Conservation (phyloP, 78 protist genomes). For the Speleostelium caveatum region DNA sequence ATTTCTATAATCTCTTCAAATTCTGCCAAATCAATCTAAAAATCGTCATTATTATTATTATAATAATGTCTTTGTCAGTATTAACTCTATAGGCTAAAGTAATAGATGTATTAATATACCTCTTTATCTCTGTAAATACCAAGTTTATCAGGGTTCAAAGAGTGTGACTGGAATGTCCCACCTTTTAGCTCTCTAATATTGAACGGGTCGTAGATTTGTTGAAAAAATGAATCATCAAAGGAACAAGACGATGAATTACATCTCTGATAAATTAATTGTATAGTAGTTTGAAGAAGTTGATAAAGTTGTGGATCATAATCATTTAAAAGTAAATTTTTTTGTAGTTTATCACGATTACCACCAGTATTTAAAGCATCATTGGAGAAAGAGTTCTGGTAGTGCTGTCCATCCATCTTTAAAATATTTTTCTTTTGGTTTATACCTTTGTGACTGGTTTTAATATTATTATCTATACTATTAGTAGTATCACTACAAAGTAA, state of each 20-base stretch:
- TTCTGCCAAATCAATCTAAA: conserved; percentile 49
- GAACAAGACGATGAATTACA: not conserved
- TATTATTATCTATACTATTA: too few relatives aligned
- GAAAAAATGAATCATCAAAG: not conserved
- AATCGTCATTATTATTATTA: too few relatives aligned
- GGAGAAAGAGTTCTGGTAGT: too few relatives aligned
- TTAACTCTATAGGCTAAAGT: not conserved
- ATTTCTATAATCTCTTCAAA: conserved; percentile 67
- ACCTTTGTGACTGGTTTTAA: too few relatives aligned
- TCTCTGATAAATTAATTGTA: conserved; percentile 61
- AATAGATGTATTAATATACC: conserved; percentile 2
- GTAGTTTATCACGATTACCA: too few relatives aligned
- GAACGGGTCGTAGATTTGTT: not conserved
- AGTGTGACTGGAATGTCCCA: conserved; percentile 11
- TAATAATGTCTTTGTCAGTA: not conserved
- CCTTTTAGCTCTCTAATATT: conserved; percentile 15
- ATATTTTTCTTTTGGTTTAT: too few relatives aligned
- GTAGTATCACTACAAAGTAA: too few relatives aligned
- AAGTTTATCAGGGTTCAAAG: not conserved
- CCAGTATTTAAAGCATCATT: too few relatives aligned
- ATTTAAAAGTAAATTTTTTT: too few relatives aligned
- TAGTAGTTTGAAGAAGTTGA: conserved; percentile 55
- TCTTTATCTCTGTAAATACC: conserved; percentile 7
- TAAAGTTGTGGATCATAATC: conserved; percentile 37
- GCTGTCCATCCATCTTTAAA: too few relatives aligned